Evolutionary conservation across 2,329 filamentous ascomycete genomes (phyloP).

Genomic region (Chalara sp.): DNA sequence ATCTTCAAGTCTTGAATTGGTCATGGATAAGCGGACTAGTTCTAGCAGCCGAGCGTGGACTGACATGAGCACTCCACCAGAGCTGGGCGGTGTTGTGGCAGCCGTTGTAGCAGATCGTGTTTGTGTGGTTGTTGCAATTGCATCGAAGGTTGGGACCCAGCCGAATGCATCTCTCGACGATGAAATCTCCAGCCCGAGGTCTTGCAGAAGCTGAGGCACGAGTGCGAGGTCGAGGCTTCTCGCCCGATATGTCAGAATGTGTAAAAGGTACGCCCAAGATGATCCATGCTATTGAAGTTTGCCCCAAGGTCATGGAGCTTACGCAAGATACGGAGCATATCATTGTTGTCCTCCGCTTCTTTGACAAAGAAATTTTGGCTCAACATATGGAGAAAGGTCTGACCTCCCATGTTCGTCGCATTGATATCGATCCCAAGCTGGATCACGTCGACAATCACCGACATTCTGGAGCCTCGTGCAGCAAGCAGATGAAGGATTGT

Average conservation of each 20-base stretch:
- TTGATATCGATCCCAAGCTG: slow-evolving; percentile 4
- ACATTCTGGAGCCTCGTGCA: slow-evolving; percentile 7
- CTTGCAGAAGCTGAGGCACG: no score
- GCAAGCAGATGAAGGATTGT: slow-evolving; percentile 27
- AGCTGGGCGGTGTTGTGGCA: no score
- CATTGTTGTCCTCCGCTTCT: neutral
- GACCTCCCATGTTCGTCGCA: slow-evolving; percentile 28
- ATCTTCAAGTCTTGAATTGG: slow-evolving; percentile 3
- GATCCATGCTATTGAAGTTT: no score
- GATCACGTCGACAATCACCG: slow-evolving; percentile 6
- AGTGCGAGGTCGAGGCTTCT: no score
- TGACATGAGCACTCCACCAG: neutral
- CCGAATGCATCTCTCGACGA: no score
- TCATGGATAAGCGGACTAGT: slow-evolving; percentile 1
- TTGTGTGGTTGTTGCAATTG: no score
- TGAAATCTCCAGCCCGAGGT: no score
- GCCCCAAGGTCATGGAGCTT: neutral
- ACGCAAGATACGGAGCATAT: neutral
- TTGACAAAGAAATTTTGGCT: neutral
- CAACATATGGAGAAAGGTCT: slow-evolving; percentile 14
- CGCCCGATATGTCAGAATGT: no score
- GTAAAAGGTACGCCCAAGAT: no score
- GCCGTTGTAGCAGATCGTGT: no score
- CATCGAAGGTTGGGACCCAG: no score
- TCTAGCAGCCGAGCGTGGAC: slow-evolving; percentile 7